Evolutionary conservation across 2,329 filamentous ascomycete genomes (phyloP), one percentile per base, ranked within the genome.

Genomic region (Cytospora chrysosperma): DNA sequence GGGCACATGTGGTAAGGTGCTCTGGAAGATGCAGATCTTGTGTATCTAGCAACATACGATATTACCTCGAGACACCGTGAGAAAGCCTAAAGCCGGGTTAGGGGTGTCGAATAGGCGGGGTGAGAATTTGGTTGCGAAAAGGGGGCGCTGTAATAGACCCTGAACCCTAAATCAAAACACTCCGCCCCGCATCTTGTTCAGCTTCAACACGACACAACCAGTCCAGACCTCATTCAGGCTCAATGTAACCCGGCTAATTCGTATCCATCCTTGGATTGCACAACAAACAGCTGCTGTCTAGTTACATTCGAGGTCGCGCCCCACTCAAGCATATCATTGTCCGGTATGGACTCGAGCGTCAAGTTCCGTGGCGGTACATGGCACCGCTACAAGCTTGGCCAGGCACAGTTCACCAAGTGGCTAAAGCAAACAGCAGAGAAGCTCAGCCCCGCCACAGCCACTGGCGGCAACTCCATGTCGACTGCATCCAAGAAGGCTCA

Each of bases 351-450:
- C 34, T 40, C 49, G 17, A 43, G 17, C 24, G 47, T 28, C 19
- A 24, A n/a, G 21, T 54, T 54, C 32, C 19, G 50, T 24, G 59
- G 37, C 37, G 61, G 61, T 4, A 63, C 54, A 13, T 58, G 61
- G 61, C 49, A 58, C 32, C 49, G 61, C 7, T 63, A 58, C 54
- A 63, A 63, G 55, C 50, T 59, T 10, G 61, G 61, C 55, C 55
- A 63, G 49, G 54, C 54, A 5, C 55, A 58, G 49, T 63, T 54
- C 50, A 54, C 55, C n/a, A 58, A 26, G 27, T 63, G 58, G 47
- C 43, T 61, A 28, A 43, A 59, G 50, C 40, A 63, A 57, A 67
- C 68, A 17, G 68, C 67, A 13, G 67, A 63, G 30, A 69, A 63
- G 21, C 10, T 69, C 17, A 60, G 62, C 4, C 53, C 47, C 19